Evolutionary conservation across 1,284 basidiomycete genomes (phyloP).

Genomic region (Cryptococcus hybrid): DNA sequence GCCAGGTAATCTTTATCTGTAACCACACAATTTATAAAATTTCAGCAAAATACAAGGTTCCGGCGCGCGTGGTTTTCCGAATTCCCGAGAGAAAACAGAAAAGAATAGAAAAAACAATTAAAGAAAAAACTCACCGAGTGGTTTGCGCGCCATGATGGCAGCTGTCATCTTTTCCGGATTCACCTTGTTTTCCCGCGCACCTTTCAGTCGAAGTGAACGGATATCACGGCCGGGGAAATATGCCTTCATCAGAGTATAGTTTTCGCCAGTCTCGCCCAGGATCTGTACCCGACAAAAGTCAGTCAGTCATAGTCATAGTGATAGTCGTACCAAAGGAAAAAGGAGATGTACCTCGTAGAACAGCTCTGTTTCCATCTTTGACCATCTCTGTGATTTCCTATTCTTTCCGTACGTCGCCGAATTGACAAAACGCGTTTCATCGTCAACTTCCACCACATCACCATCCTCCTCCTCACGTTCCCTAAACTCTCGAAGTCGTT

Average conservation of each 20-base stretch:
- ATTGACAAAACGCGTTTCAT: slow-evolving; percentile 37
- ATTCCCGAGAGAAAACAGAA: too few species aligned
- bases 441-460: slow-evolving; percentile 30
- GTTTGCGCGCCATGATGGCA: slow-evolving; percentile 33
- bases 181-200: slow-evolving; percentile 29
- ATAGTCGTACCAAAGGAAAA: too few species aligned
- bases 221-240: slow-evolving; percentile 40
- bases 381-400: slow-evolving; percentile 28
- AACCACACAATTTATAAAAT: not conserved
- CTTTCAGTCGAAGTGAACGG: slow-evolving; percentile 38
- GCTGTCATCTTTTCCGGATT: slow-evolving; percentile 37
- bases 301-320: too few species aligned
- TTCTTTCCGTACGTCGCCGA: slow-evolving; percentile 26
- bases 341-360: slow-evolving; percentile 30
- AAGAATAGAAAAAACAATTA: not conserved
- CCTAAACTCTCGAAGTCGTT: slow-evolving; percentile 6
- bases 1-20: slow-evolving; percentile 33
- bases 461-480: slow-evolving; percentile 18
- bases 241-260: slow-evolving; percentile 41
- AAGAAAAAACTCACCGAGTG: slow-evolving; percentile 24
- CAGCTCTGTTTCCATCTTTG: slow-evolving; percentile 29
- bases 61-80: not conserved
- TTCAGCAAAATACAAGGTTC: not conserved
- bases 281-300: slow-evolving; percentile 16
- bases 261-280: slow-evolving; percentile 41